Percentiles rank a stretch among this genome's conserved stretches.
Evolutionary conservation across 2,329 filamentous ascomycete genomes (phyloP).

Genomic region (Epichloe uncinata): DNA sequence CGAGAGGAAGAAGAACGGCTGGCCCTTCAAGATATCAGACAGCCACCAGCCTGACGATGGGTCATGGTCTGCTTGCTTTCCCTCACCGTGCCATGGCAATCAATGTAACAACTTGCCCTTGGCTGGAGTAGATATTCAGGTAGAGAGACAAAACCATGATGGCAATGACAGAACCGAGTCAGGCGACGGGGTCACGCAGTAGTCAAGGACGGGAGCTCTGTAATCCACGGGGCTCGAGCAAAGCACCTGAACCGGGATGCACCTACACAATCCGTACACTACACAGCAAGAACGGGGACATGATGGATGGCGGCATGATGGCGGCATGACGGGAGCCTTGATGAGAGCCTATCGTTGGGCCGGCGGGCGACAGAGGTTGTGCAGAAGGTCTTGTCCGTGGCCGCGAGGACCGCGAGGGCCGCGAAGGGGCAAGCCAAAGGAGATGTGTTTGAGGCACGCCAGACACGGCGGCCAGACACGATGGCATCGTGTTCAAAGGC

Average conservation of each 20-base stretch:
- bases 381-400: background rate
- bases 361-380: background rate
- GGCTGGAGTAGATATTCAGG: background rate
- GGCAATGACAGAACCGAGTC: background rate
- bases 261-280: background rate
- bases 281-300: background rate
- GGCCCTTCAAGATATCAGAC: background rate
- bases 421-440: background rate
- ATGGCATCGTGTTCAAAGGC: background rate
- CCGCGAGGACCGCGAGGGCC: background rate
- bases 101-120: background rate
- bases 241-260: background rate
- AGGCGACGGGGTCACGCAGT: background rate
- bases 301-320: background rate
- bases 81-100: background rate
- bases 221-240: background rate
- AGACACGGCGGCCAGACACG: background rate
- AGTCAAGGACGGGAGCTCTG: background rate
- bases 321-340: background rate
- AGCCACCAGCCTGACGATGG: background rate
- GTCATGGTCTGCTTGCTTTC: background rate
- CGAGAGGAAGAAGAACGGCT: background rate
- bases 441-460: background rate
- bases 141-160: background rate
- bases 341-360: background rate